phyloP scores from a whole-genome alignment of 257 asterid species.

The Echites panduratus region DNA sequence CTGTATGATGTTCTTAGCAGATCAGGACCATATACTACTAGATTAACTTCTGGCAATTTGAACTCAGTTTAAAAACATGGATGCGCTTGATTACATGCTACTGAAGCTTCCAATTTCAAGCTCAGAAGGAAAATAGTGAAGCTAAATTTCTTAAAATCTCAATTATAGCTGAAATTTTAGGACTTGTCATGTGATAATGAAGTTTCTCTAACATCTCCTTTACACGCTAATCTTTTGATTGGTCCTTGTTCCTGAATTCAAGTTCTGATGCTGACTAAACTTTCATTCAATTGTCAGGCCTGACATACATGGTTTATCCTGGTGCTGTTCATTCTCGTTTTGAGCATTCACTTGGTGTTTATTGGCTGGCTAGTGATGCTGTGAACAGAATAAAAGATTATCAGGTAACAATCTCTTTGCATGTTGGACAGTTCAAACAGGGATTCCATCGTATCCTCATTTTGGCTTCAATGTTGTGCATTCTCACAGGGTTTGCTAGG shows the following conservation, averaged over 20 bases:
- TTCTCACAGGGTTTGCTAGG: constrained; percentile 69
- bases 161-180: no score
- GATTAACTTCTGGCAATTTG: no score
- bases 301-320: constrained; percentile 74
- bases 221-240: neutral
- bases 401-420: constrained; percentile 47
- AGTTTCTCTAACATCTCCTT: no score
- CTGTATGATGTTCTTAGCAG: no score
- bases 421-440: constrained; percentile 13
- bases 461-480: constrained; percentile 20
- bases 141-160: no score
- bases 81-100: no score
- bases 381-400: constrained; percentile 49
- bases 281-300: constrained; percentile 37
- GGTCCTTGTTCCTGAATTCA: constrained; percentile 4
- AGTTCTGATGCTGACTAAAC: constrained; percentile 17
- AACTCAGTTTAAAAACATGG: no score
- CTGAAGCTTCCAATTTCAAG: no score
- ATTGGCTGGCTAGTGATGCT: constrained; percentile 84
- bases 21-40: no score
- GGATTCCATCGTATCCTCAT: constrained; percentile 18
- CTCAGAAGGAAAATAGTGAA: no score
- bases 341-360: constrained; percentile 94
- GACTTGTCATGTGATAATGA: no score
- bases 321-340: constrained; percentile 96